Evolutionary conservation across 768 basidiomycete species (phyloP), one percentile per base, ranked within the genome.

Genomic region (Chalciporus pseudorubinellus): DNA sequence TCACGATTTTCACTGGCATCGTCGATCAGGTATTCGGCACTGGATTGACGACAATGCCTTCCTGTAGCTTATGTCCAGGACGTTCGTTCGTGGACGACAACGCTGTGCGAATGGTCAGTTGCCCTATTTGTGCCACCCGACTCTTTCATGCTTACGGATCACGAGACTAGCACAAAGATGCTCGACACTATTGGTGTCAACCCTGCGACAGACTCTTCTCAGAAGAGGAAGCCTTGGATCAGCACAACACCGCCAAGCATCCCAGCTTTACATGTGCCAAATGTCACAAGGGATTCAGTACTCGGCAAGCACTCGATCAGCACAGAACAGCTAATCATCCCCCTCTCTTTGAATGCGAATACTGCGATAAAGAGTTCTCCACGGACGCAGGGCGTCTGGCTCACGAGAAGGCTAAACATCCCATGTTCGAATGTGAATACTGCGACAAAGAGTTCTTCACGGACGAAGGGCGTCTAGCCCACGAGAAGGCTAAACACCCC

Each of bases 51-150:
- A 39, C 24, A 11, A 67, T 69, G 66, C 29, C 51, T n/a, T 13
- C 3, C 11, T 67, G 66, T 22, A 1, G 38, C 12, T 16, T 4
- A 6, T 69, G 66, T 52, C 50, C 60, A 6, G 36, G 40, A 21
- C 54, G 67, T 22, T 33, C 2, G 13, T 67, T 69, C 39, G 28
- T 16, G 4, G 22, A 65, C 42, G 28, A 24, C 0, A 4, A 47
- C 0, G 62, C 42, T 18, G 0, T 68, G 14, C 26, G 12, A 11
- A 48, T 44, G 57, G 66, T 69, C 16, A 47, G 60, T 54, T 13
- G 12, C 26, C n/a, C 6, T 36, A 13, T 39, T 21, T 39, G 19
- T 10, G 14, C 22, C 7, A n/a, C n/a, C 2, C 29, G 13, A 11
- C 8, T 7, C 22, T 13, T 6, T 46, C 14, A 14, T 31, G 38